These are phyloP conservation scores for Glycyrrhiza uralensis DNA, from an alignment of 306 rosid genomes.

Conservation along the genomic window DNA sequence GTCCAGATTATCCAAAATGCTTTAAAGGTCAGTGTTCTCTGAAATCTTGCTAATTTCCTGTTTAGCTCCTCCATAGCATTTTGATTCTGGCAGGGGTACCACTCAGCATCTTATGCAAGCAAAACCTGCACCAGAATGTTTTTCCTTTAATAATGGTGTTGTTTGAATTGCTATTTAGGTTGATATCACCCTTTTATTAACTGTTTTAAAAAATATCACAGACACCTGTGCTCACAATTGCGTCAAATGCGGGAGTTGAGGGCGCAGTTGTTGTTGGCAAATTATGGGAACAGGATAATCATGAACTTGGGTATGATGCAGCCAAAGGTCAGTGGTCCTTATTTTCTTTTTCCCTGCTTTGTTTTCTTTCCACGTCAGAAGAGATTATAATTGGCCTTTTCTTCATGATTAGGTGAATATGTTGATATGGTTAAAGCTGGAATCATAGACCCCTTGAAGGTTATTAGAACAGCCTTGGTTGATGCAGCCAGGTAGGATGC, in stretches of 20 bases:
- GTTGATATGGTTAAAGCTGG: constrained; percentile 93
- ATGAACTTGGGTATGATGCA: constrained; percentile 94
- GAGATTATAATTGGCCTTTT: not conserved
- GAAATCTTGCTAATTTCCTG: not conserved
- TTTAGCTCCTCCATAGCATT: not conserved
- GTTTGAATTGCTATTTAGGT: not conserved
- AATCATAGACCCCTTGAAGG: constrained; percentile 92
- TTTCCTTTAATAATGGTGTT: not conserved
- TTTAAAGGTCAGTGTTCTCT: constrained; percentile 50
- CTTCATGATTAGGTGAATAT: constrained; percentile 67
- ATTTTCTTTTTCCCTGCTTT: not conserved
- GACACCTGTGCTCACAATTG: constrained; percentile 89
- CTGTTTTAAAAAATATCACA: constrained; percentile 26
- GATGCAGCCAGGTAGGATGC: constrained; percentile 84
- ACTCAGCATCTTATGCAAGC: not conserved
- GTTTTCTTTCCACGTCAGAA: not conserved
- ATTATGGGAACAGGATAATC: constrained; percentile 76
- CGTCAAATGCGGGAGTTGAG: constrained; percentile 93
- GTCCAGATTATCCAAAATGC: constrained; percentile 97
- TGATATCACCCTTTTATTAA: not conserved
- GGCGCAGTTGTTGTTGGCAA: constrained; percentile 97
- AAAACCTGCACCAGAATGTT: not conserved
- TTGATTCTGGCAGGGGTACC: not conserved
- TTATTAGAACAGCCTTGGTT: constrained; percentile 88
- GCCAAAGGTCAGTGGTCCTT: constrained; percentile 72